These are phyloP conservation scores for Paramecium pentaurelia DNA, from an alignment of 73 alveolate genomes.

Conservation along the genomic window DNA sequence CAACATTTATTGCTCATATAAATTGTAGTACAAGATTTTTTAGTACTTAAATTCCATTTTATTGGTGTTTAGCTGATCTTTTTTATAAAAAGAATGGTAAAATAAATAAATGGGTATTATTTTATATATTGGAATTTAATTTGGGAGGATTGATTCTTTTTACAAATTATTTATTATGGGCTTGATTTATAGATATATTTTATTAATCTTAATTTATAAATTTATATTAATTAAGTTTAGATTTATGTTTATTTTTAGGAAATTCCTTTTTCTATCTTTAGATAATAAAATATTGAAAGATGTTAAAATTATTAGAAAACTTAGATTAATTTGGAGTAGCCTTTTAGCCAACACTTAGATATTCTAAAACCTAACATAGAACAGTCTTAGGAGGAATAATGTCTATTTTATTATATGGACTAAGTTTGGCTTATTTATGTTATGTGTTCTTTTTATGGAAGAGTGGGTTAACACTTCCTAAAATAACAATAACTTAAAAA, in stretches of 20 bases:
- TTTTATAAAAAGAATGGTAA: neutral
- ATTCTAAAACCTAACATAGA: neutral
- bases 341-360: neutral
- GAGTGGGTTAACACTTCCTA: neutral
- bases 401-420: neutral
- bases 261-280: neutral
- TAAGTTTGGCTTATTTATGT: neutral
- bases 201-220: neutral
- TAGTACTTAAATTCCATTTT: neutral
- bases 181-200: neutral
- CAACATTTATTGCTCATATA: neutral
- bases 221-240: neutral
- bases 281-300: neutral
- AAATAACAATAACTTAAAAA: neutral
- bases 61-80: conserved; percentile 1
- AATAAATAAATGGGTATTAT: neutral
- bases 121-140: neutral
- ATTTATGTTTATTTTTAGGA: neutral
- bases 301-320: neutral
- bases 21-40: conserved; percentile 27
- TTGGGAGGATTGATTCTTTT: neutral
- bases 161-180: conserved; percentile 5
- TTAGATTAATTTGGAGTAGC: neutral
- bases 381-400: neutral
- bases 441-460: neutral